Conservation (phyloP, 176 grass and related monocot species). For the Thinopyrum elongatum region DNA sequence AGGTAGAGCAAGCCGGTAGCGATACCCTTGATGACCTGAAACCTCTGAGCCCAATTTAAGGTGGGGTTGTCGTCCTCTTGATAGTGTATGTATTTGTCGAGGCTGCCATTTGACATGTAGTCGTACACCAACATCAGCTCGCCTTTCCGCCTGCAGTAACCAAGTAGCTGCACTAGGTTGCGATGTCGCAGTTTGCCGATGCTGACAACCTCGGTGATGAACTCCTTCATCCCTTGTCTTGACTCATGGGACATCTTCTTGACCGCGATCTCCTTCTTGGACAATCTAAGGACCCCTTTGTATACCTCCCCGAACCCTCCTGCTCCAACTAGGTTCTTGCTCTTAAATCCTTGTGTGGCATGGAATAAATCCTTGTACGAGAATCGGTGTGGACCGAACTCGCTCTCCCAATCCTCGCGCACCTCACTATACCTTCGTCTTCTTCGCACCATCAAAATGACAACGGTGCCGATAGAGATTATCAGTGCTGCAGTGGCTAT, state of each 20-base stretch:
- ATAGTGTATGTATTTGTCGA: conserved; percentile 17
- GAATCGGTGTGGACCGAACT: conserved; percentile 22
- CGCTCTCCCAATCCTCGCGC: conserved; percentile 2
- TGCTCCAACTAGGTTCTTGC: conserved; percentile 20
- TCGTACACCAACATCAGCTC: conserved; percentile 39
- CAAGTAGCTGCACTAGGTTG: not conserved
- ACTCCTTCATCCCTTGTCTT: conserved; percentile 46
- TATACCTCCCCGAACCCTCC: conserved; percentile 47
- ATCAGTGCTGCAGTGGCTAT: conserved; percentile 19
- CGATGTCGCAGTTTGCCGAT: not conserved
- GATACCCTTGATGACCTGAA: conserved; percentile 24
- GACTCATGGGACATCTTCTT: conserved; percentile 46
- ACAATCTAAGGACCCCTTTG: conserved; percentile 4
- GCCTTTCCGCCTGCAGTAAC: conserved; percentile 41
- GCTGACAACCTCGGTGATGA: conserved; percentile 19
- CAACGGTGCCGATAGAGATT: not conserved
- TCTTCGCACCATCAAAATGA: not conserved
- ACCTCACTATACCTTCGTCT: conserved; percentile 23
- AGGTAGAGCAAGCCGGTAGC: conserved; percentile 31
- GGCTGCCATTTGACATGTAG: conserved; percentile 42
- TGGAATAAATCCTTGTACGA: conserved; percentile 1
- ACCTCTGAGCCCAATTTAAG: conserved; percentile 19
- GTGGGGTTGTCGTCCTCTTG: not conserved
- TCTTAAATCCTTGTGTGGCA: conserved; percentile 33
- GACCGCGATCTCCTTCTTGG: conserved; percentile 29